phyloP scores from a whole-genome alignment of 192 early-diverging fungal genomes.

The Chytriomyces hyalinus region DNA sequence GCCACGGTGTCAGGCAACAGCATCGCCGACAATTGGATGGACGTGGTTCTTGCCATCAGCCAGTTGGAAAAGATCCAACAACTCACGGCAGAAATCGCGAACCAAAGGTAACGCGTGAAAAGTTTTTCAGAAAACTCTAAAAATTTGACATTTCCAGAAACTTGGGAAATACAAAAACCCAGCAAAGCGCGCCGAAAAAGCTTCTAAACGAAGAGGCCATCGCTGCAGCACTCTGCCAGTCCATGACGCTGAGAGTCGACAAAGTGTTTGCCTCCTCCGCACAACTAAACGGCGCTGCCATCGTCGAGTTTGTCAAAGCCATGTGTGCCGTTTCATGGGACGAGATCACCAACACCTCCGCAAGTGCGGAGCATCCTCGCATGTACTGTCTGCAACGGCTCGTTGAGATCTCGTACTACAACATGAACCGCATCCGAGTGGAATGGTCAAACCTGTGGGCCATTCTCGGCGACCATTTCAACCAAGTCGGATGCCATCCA shows the following conservation, averaged over 20 bases:
- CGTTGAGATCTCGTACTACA: conserved; percentile 97
- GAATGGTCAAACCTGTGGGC: conserved; percentile 96
- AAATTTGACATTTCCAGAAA: conserved; percentile 1
- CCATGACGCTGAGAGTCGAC: conserved; percentile 82
- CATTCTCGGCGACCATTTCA: conserved; percentile 75
- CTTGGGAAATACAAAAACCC: conserved; percentile 4
- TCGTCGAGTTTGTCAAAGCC: conserved; percentile 89
- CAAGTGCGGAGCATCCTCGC: conserved; percentile 47
- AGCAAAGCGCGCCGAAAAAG: conserved; percentile 19
- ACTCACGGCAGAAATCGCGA: conserved; percentile 51
- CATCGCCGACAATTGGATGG: conserved; percentile 75
- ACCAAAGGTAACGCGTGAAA: conserved; percentile 26
- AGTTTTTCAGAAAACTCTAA: not conserved
- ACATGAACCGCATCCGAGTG: conserved; percentile 95
- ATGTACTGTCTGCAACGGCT: conserved; percentile 87
- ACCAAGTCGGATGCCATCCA: conserved; percentile 83
- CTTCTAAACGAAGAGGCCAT: conserved; percentile 55
- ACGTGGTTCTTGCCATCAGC: conserved; percentile 83
- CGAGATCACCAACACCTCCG: conserved; percentile 72
- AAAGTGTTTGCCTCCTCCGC: conserved; percentile 80
- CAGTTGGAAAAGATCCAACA: conserved; percentile 89
- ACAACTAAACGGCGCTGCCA: conserved; percentile 79
- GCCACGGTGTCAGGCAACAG: conserved; percentile 61
- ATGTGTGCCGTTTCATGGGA: conserved; percentile 88
- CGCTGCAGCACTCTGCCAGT: conserved; percentile 62